Evolutionary conservation across 2,329 filamentous ascomycete species (phyloP), one percentile per base, ranked within the genome.

Genomic region (Sporothrix inflata): DNA sequence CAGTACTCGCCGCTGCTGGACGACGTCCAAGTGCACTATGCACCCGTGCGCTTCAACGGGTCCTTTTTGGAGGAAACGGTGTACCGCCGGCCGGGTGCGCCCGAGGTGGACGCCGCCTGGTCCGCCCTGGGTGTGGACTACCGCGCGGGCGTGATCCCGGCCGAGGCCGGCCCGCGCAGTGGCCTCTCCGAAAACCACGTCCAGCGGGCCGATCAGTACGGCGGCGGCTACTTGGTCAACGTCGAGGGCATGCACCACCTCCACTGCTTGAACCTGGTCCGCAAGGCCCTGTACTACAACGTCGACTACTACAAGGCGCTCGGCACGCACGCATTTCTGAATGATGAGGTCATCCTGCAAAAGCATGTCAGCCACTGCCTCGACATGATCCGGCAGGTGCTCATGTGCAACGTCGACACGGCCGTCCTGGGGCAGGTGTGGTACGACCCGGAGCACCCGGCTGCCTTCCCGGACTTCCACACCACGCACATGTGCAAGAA

Each of bases 401-500:
- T 91, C 16, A 90, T 90, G 87, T 91, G 89, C 78, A 87, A 85
- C 38, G 82, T 86, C 24, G 89, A 91, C 75, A 85, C 87, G 2
- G 88, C 84, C 1, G 84, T 91, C 0, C 81, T 90, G 0, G 88
- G 88, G 14, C 88, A 91, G 75, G 84, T 90, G 6, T 91, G 88
- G 88, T 85, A 84, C 45, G 81, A 87, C 30, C 78, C 79, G 3
- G 76, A 81, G 1, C 78, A 24, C 47, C 34, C 60, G 0, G 79
- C 81, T 57, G 82, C 87, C 0, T 90, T 88, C 74, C 87, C 88
- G 1, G 88, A 91, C 77, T 90, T 90, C 79, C 88, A 89, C 75
- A 90, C 88, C 0, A 81, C 82, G 71, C 89, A 90, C 77, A 82
- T 81, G 65, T 90, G 89, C 78, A 78, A 79, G 61, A 78, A 80